Base-by-base conservation (phyloP, 2,329 filamentous ascomycete species). In the Phoma sp. region DNA sequence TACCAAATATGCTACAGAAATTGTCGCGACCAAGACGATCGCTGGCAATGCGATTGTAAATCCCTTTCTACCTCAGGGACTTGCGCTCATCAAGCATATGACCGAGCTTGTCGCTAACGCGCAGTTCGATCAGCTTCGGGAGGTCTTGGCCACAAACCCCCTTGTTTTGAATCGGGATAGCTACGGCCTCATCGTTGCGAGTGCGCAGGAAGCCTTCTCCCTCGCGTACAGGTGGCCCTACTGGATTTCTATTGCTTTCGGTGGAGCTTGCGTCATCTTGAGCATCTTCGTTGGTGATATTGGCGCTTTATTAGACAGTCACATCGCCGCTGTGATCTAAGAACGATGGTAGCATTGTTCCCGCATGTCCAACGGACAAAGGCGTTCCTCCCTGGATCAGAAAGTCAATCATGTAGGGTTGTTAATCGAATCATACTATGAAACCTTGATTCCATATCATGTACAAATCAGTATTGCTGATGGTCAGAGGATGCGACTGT, bases 231-330 rank as follows among this genome's bases (percentile, higher is more conserved):
- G 81, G 41, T 86, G 78, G 64, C 84, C 86, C 3, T 89, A 87
- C 65, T 83, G 84, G 68, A 78, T 79, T 24, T 86, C 83, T 66
- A 86, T 88, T 66, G 84, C 80, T 0, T 88, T 88, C 68, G 86
- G 86, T 0, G 77, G 58, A 0, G 66, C 85, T 0, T 80, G 81
- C 4, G 83, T 87, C 42, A 45, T 86, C n/a, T 78, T 84, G 0
- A 80, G 82, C 49, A 76, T 81, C 51, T 85, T 87, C 58, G 69
- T 88, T 67, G 83, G 82, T 1, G 80, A 87, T 62, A 85, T 88
- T 48, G 77, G 62, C 6, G 25, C 47, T 7, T 48, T 68, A 2
- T 37, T 70, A 51, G 61, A 62, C 13, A 48, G 47, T 1, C 52
- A 67, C 18, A 42, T 68, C n/a, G 59, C 63, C 13, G 53, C 47